Conservation (phyloP, 306 rosid species). For the Quercus ilex region DNA sequence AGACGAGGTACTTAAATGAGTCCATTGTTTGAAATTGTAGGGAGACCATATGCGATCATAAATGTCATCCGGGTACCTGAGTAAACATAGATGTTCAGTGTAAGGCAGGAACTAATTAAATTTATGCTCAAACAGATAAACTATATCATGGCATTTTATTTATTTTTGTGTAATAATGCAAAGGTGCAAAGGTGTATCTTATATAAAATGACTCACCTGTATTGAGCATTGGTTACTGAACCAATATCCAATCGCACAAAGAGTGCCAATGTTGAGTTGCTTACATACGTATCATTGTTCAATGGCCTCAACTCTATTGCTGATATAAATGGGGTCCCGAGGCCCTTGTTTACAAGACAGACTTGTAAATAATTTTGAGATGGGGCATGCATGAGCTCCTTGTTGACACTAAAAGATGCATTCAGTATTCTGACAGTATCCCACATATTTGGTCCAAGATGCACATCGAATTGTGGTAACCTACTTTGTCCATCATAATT, state of each 20-base stretch:
- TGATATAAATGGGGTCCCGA: conserved; percentile 31
- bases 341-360: conserved; percentile 37
- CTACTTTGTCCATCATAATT: conserved; percentile 21
- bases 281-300: conserved; percentile 13
- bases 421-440: neutral
- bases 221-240: neutral
- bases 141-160: no score
- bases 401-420: neutral
- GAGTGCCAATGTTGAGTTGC: conserved; percentile 13
- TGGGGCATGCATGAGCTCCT: conserved; percentile 38
- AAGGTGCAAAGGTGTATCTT: neutral
- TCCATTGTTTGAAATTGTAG: neutral
- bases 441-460: conserved; percentile 39
- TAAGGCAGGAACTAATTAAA: no score
- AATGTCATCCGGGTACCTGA: conserved; percentile 38
- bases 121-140: neutral
- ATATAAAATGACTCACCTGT: conserved; percentile 33
- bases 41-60: conserved; percentile 49
- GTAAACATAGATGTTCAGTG: neutral
- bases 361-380: conserved; percentile 27
- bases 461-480: conserved; percentile 29
- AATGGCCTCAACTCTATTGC: conserved; percentile 29
- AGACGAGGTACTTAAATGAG: conserved; percentile 3
- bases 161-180: no score
- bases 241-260: conserved; percentile 26